Base-by-base conservation (phyloP, 352 stramenopile species). In the Bremia lactucae region DNA sequence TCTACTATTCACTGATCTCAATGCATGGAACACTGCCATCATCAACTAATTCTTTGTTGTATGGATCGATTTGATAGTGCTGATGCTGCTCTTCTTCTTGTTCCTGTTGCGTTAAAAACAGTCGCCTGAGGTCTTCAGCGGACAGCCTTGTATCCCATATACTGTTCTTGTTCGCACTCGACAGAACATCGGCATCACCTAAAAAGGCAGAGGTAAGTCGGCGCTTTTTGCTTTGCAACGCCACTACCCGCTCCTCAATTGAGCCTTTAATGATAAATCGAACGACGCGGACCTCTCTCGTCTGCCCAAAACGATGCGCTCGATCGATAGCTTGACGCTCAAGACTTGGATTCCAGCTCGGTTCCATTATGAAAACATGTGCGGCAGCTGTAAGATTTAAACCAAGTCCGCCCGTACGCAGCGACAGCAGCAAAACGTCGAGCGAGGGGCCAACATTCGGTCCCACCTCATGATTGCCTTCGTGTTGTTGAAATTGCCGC, bases 281-380 rank as follows among this genome's bases (percentile, higher is more conserved):
- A 46, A 89, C 75, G 18, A 93, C 74, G 2, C 65, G 72, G 25
- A 94, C 83, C 8, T 65, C 49, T 6, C 59, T 63, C n/a, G 51
- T 71, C 37, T 94, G 82, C 13, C 83, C 81, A 26, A 93, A 90
- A 14, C 90, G 79, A 43, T 96, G 85, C 6, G 87, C 82, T 25
- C 88, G 76, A 49, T 93, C 83, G 26, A 96, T 73, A 0, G 87
- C 87, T 40, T 97, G 87, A 18, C 52, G 72, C 58, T 97, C 88
- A n/a, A 96, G 59, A 14, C 83, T 93, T 4, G 83, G 85, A 52
- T 97, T 96, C 70, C 85, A 89, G 25, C 82, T 86, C 18, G 88
- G 88, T 63, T 97, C 87, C 72, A 96, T 91, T 36, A 97, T 70
- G 57, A 97, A 97, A 23, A 97, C 85, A 28, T 95, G 77, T 19